Evolutionary conservation across 805 yeast species (phyloP).

Genomic region (Sungouiozyma intestinalis): DNA sequence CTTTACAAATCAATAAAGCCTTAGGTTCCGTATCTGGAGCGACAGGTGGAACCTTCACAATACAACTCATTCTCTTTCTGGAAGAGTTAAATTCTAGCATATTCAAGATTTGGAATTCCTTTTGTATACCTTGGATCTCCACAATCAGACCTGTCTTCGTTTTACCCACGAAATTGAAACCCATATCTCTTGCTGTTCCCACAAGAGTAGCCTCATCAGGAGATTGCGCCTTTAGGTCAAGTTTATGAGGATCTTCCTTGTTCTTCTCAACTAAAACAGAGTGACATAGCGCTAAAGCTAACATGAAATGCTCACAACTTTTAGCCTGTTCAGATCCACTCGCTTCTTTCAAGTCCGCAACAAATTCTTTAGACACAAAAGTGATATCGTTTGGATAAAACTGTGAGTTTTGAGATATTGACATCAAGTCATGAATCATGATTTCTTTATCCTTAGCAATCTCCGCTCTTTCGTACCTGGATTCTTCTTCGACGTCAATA

Average conservation of each 20-base stretch:
- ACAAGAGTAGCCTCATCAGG: slow-evolving; percentile 86
- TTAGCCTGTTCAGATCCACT: slow-evolving; percentile 38
- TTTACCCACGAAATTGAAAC: slow-evolving; percentile 53
- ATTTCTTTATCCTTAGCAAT: slow-evolving; percentile 47
- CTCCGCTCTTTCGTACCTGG: slow-evolving; percentile 38
- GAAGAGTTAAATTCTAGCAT: slow-evolving; percentile 73
- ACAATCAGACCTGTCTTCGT: slow-evolving; percentile 60
- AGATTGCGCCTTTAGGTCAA: slow-evolving; percentile 62
- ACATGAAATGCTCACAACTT: slow-evolving; percentile 64
- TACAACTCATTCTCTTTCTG: slow-evolving; percentile 80
- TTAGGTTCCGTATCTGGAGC: slow-evolving; percentile 39
- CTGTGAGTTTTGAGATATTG: slow-evolving; percentile 31
- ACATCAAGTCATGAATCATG: slow-evolving; percentile 43
- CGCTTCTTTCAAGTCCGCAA: slow-evolving; percentile 46
- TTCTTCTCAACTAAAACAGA: slow-evolving; percentile 64
- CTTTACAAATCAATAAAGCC: slow-evolving; percentile 66
- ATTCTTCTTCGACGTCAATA: slow-evolving; percentile 56
- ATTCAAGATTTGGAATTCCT: slow-evolving; percentile 63
- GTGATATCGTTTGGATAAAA: slow-evolving; percentile 53
- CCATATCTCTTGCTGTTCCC: slow-evolving; percentile 69
- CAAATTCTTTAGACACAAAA: slow-evolving; percentile 57
- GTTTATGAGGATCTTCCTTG: slow-evolving; percentile 45
- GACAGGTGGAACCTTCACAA: slow-evolving; percentile 52
- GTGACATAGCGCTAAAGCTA: slow-evolving; percentile 68
- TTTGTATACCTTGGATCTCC: slow-evolving; percentile 57